phyloP scores from a whole-genome alignment of 371 early-diverging fungal genomes.

The Smittium mucronatum region DNA sequence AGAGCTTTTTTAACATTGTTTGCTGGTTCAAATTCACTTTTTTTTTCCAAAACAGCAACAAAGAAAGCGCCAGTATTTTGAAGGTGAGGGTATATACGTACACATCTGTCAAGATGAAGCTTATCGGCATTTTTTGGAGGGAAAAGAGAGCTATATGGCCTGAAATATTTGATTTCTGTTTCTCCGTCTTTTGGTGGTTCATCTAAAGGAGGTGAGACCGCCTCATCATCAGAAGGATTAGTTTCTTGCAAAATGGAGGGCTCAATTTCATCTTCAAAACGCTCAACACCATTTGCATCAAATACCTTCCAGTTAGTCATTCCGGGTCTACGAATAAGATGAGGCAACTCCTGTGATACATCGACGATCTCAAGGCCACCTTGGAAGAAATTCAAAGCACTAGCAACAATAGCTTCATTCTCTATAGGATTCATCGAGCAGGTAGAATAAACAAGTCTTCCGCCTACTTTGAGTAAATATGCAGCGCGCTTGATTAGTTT shows the following conservation, averaged over 20 bases:
- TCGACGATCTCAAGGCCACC: slow-evolving; percentile 70
- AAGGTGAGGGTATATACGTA: slow-evolving; percentile 89
- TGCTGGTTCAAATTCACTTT: slow-evolving; percentile 26
- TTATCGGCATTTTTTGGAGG: slow-evolving; percentile 55
- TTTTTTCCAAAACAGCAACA: slow-evolving; percentile 91
- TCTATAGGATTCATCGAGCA: slow-evolving; percentile 98
- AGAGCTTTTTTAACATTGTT: background rate
- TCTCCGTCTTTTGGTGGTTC: slow-evolving; percentile 13
- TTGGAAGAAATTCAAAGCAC: slow-evolving; percentile 42
- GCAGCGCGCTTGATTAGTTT: slow-evolving; percentile 80
- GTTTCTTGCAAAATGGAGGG: background rate
- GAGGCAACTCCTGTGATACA: slow-evolving; percentile 58
- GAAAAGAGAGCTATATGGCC: slow-evolving; percentile 43
- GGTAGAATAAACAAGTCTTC: slow-evolving; percentile 96
- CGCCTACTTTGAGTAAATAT: slow-evolving; percentile 81
- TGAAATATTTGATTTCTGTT: background rate
- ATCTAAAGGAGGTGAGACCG: background rate
- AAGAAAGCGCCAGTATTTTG: slow-evolving; percentile 99
- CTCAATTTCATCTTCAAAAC: slow-evolving; percentile 23
- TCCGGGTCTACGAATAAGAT: slow-evolving; percentile 67
- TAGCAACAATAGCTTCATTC: slow-evolving; percentile 92
- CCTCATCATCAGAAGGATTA: background rate
- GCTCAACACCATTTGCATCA: slow-evolving; percentile 42
- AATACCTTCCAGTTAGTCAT: slow-evolving; percentile 78
- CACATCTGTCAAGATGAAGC: slow-evolving; percentile 59